Base-by-base conservation (phyloP, 225 moss, liverwort and hornwort genomes). In the Neckera pumila region DNA sequence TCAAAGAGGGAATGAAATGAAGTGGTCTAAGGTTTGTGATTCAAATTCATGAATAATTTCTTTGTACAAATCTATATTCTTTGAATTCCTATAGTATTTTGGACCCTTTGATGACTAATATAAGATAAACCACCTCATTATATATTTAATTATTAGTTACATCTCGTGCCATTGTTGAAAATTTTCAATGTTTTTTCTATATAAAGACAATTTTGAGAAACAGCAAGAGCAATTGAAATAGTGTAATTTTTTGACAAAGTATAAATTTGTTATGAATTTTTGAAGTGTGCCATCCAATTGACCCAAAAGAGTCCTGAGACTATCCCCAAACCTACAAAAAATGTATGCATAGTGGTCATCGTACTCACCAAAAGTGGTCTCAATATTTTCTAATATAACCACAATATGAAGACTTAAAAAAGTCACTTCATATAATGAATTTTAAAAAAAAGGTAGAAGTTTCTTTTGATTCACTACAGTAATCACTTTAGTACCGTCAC, bases 301-400 rank as follows among this genome's bases (percentile, higher is more conserved):
- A 3, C 2, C 4, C 10, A 1, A 17, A 49, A 33, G 15, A 49
- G 2, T 75, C 20, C 33, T 0, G 12, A 7, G 0, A 20, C 11
- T 7, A 12, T 7, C 2, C 0, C 4, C 2, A 20, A 75, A 33
- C 20, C 4, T 33, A 33, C 18, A 49, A 33, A 10, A 75, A 33
- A 0, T 33, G 2, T 17, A 75, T 75, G 5, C 1, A 8, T 5
- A 49, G 1, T 74, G 4, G 2, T 49, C 47, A 31, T 74, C 0
- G 0, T 31, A 74, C 1, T 19, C 4, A 13, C 11, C 2, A 1
- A 47, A 30, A 49, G 7, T 7, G 6, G 7, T 74, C 2, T 49
- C 4, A 31, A 74, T 31, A 49, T 49, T 49, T 74, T 45, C 2
- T 74, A 74, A 11, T 0, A 4, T 21, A 1, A 2, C 7, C 0